Evolutionary conservation across 2,329 filamentous ascomycete genomes (phyloP).

Genomic region (Eutypella sp.): DNA sequence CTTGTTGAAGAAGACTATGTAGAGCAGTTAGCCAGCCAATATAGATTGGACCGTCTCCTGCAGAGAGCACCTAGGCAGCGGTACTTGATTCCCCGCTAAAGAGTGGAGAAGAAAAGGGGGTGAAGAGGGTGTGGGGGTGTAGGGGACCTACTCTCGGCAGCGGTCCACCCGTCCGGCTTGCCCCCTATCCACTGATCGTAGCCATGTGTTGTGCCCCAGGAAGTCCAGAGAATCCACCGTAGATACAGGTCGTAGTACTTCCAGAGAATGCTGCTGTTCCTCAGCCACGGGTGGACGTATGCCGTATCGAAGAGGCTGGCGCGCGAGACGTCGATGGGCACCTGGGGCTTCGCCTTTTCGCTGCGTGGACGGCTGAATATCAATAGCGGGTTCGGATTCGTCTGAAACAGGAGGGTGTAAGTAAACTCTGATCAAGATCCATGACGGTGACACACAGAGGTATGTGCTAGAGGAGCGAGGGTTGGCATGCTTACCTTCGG

Average conservation of each 20-base stretch:
- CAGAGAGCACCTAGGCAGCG: too few relatives aligned
- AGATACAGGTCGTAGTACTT: constrained; percentile 41
- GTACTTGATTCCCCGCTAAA: too few relatives aligned
- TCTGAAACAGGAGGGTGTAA: constrained; percentile 11
- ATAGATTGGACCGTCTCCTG: too few relatives aligned
- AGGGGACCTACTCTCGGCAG: constrained; percentile 15
- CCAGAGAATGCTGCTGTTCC: constrained; percentile 39
- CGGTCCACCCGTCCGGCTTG: constrained; percentile 30
- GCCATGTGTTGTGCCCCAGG: constrained; percentile 40
- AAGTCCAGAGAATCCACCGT: constrained; percentile 35
- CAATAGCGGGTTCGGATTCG: constrained; percentile 20
- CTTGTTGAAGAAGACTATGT: constrained; percentile 34
- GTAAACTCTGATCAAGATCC: constrained; percentile 2
- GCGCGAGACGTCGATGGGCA: constrained; percentile 41
- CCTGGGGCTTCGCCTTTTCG: constrained; percentile 28
- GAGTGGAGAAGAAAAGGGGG: too few relatives aligned
- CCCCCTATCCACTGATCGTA: constrained; percentile 45
- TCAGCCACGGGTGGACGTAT: constrained; percentile 42
- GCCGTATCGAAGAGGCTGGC: constrained; percentile 48
- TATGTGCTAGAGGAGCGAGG: too few relatives aligned
- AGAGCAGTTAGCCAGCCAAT: background rate
- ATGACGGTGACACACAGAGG: too few relatives aligned
- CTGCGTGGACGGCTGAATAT: constrained; percentile 15
- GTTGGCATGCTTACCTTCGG: constrained; percentile 32
- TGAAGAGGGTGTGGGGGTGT: too few relatives aligned